Evolutionary conservation across 495 filamentous ascomycete genomes (phyloP), one percentile per base, ranked within the genome.

Genomic region (Niebla homalea): DNA sequence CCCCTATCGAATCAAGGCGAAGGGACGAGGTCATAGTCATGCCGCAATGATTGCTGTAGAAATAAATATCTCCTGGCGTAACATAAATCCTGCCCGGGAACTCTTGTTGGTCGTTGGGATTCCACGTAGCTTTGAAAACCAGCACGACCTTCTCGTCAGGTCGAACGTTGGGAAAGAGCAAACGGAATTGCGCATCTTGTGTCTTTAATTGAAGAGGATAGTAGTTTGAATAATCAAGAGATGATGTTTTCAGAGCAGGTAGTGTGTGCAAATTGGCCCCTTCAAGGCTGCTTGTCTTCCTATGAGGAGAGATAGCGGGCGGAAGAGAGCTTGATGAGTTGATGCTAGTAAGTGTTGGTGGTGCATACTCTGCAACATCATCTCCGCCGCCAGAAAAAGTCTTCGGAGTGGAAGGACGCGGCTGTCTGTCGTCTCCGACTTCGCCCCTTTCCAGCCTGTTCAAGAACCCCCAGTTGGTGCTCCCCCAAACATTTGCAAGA

Each of bases 31-130:
- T 88, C 42, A 96, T 70, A 0, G 94, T 86, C 23, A 98, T 72
- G n/a, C 92, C 92, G 58, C 93, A 75, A 56, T 95, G 83, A 61
- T 97, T 80, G 47, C 89, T 93, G 67, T 95, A 98, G 62, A 98
- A 98, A 60, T 93, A 96, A 53, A 97, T 77, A 32, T 89, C 81
- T 45, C 78, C 78, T 4, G 79, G 73, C 1, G 93, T 97, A 41
- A 95, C 81, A 62, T 89, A 98, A 19, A 89, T 83, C 48, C 92
- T 73, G 0, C 92, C 93, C 39, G 89, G 84, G 48, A 89, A 84
- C 46, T 87, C 83, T 65, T 88, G 85, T 50, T 79, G 75, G 5
- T 85, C 81, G 58, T 83, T 85, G 3, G 82, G 80, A 53, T 76
- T 83, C 83, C 83, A 86, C 0, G 78, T 81, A 14, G 78, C 82